phyloP scores from a whole-genome alignment of 306 rosid genomes.

The Carpinus fangiana region DNA sequence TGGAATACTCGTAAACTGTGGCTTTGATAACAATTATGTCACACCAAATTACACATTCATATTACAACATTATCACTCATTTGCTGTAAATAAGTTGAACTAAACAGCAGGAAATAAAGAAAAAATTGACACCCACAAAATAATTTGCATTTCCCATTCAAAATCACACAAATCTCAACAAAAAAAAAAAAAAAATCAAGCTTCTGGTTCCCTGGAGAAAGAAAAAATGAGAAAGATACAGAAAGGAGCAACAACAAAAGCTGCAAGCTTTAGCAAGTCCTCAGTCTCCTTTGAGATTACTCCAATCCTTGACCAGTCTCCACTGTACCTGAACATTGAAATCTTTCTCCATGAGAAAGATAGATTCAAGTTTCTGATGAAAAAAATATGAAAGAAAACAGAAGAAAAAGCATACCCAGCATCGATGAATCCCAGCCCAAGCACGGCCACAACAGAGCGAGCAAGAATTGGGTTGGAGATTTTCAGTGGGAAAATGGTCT shows the following conservation, averaged over 20 bases:
- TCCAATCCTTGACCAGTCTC: conserved; percentile 97
- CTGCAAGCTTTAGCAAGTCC: conserved; percentile 56
- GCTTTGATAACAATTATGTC: too few relatives aligned
- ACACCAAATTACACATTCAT: too few relatives aligned
- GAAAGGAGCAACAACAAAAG: conserved; percentile 71
- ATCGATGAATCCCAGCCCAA: conserved; percentile 80
- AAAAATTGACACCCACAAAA: neutral
- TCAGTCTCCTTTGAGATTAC: conserved; percentile 66
- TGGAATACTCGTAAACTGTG: too few relatives aligned
- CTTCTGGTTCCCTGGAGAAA: conserved; percentile 34
- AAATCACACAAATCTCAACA: conserved; percentile 14
- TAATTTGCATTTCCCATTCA: neutral
- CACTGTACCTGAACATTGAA: conserved; percentile 70
- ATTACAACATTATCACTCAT: too few relatives aligned
- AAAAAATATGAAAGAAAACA: neutral
- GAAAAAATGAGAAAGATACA: conserved; percentile 58
- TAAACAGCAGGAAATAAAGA: neutral
- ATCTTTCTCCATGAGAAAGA: neutral
- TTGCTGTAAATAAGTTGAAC: too few relatives aligned
- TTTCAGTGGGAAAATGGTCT: conserved; percentile 28
- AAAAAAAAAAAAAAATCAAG: conserved; percentile 21
- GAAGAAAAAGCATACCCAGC: conserved; percentile 54
- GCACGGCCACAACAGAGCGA: conserved; percentile 57
- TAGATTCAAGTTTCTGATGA: neutral
- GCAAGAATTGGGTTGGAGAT: conserved; percentile 51